Base-by-base conservation (phyloP, 495 filamentous ascomycete species). In the Terfezia boudieri region DNA sequence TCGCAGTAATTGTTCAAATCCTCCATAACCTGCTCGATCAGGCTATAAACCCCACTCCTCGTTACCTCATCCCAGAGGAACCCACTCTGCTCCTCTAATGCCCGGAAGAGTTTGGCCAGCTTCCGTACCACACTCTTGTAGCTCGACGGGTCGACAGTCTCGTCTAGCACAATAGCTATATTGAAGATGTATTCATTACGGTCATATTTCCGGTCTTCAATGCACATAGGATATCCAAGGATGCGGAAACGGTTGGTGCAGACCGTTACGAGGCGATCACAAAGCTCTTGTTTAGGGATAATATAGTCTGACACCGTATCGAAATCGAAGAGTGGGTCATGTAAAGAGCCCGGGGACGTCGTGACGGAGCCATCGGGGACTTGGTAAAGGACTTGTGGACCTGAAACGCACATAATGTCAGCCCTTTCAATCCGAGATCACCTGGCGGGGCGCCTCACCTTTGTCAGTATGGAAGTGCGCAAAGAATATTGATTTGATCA, bases 121-220 rank as follows among this genome's bases (percentile, higher is more conserved):
- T 92, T 84, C 60, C 80, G 71, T 37, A 90, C 86, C 41, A 96
- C 84, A 56, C 78, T 80, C 66, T 86, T 80, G 64, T 92, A 92
- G 38, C 70, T 73, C 58, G 72, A 73, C 57, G 75, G 76, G 56
- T 83, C 79, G 7, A 70, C 72, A 61, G 81, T 77, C 55, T 82
- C 81, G 50, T 79, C 76, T 43, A 98, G 71, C 14, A 98, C 85
- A 20, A 96, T 66, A 51, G 84, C 84, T 60, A 96, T 94, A 65
- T 95, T 96, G 76, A 96, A 98, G 64, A 94, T 92, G 69, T 92
- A 95, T 65, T 94, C 83, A 68, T 96, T 98, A 53, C 90, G 82
- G 54, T 81, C 74, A 65, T 98, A 89, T 49, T 74, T 74, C 26
- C 73, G 70, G 49, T 81, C 76, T 8, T 75, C 76, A 67, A 95